Evolutionary conservation across 2,329 filamentous ascomycete genomes (phyloP), one percentile per base, ranked within the genome.

Genomic region (Talaromyces sp.): DNA sequence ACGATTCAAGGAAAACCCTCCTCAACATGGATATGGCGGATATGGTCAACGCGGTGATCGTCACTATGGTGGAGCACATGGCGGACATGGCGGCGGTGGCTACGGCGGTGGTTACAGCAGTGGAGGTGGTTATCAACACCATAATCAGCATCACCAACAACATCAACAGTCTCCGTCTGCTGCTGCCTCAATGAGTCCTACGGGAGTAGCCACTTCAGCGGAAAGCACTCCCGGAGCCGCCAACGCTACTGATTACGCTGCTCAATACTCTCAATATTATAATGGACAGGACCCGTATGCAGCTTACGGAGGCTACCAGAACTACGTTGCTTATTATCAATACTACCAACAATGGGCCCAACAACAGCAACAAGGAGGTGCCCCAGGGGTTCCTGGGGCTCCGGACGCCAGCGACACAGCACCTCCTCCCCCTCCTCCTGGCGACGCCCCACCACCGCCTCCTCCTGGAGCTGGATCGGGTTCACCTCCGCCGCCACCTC

Each of bases 241-340:
- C 43, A 64, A 60, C 53, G 75, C 81, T 10, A 73, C 81, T 25
- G 89, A 95, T 66, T 94, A 94, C 71, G 84, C 84, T 54, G 85
- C 88, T 17, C 89, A 93, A 68, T 95, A 95, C 71, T 87, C 89
- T 2, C 88, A 91, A 70, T 94, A 95, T 73, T 93, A 92, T 62
- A 56, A 55, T 28, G 77, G 75, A 56, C 78, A 83, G 62, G 91
- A 97, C 68, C 93, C 92, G 0, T 97, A 97, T 71, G 91, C 91
- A 41, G 86, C 89, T 8, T 97, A 94, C 66, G 93, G 93, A 62
- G 93, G 93, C 56, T 97, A 94, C 73, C 83, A 87, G 65, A 89
- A 88, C 77, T 89, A 81, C 61, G 70, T 81, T 48, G 77, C 78
- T 31, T 81, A 81, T 66, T 81, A 80, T 63, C 86, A 89, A 65